Percentiles rank a stretch among this genome's conserved stretches.
Conservation (phyloP, 805 yeast species). For the Isabelozyma heimii region DNA sequence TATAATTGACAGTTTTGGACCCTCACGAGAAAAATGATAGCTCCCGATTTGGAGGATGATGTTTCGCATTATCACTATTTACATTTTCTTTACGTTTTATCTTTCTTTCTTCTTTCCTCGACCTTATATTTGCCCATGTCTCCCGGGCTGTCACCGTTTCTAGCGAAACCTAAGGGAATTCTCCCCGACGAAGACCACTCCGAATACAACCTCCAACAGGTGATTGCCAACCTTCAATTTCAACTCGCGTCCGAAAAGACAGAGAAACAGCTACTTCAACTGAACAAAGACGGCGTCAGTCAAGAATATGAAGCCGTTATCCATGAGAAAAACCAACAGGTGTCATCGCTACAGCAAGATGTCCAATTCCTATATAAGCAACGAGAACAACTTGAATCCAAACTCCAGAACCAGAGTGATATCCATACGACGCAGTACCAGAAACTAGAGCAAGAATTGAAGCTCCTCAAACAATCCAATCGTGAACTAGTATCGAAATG, state of each 20-base stretch:
- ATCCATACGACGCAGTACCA: slow-evolving; percentile 18
- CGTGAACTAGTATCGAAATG: slow-evolving; percentile 8
- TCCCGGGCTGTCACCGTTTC: slow-evolving; percentile 23
- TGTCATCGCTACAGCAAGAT: slow-evolving; percentile 29
- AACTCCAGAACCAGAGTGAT: slow-evolving; percentile 27
- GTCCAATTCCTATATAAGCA: slow-evolving; percentile 35
- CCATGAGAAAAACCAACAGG: slow-evolving; percentile 28
- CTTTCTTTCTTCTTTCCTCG: neutral
- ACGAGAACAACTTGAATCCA: slow-evolving; percentile 29
- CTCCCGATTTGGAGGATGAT: no score
- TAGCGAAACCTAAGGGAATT: slow-evolving; percentile 17
- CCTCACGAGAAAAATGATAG: no score
- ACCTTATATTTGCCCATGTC: slow-evolving; percentile 2
- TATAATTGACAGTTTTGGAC: no score
- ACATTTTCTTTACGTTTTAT: neutral
- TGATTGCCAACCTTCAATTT: slow-evolving; percentile 27
- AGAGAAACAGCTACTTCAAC: slow-evolving; percentile 30
- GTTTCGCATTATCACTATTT: neutral
- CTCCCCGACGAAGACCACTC: slow-evolving; percentile 9
- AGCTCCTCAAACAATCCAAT: slow-evolving; percentile 16
- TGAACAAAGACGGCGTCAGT: slow-evolving; percentile 21
- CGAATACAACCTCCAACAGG: slow-evolving; percentile 12
- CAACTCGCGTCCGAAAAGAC: slow-evolving; percentile 29
- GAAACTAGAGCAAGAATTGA: slow-evolving; percentile 10
- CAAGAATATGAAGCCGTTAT: slow-evolving; percentile 26